A percentile compares a stretch with the other conserved stretches of the same genome.
phyloP scores from a whole-genome alignment of 495 filamentous ascomycete species.

The Podospora didyma region DNA sequence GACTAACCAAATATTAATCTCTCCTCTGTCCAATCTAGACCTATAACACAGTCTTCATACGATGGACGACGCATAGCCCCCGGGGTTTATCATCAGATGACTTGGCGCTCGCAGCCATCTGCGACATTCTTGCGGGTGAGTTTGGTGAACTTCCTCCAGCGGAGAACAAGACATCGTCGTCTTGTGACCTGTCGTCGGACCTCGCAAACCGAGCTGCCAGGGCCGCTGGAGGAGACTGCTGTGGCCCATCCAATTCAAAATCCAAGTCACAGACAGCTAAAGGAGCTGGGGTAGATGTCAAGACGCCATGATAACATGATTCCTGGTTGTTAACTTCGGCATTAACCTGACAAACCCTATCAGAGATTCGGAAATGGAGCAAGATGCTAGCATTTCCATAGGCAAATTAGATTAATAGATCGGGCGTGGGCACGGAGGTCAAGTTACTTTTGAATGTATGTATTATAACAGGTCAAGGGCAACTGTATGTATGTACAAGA shows the following conservation, averaged over 20 bases:
- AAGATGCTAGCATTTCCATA: too few relatives aligned
- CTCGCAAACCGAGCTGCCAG: slow-evolving; percentile 20
- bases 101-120: slow-evolving; percentile 58
- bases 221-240: too few relatives aligned
- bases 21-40: too few relatives aligned
- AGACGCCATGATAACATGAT: background rate
- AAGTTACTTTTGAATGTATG: too few relatives aligned
- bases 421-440: too few relatives aligned
- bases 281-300: background rate
- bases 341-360: too few relatives aligned
- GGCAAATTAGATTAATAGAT: too few relatives aligned
- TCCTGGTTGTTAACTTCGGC: background rate
- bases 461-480: background rate
- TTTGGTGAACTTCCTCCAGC: slow-evolving; percentile 49
- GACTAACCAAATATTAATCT: slow-evolving; percentile 6
- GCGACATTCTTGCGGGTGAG: slow-evolving; percentile 54
- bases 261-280: background rate
- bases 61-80: slow-evolving; percentile 74
- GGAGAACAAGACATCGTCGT: too few relatives aligned
- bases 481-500: background rate
- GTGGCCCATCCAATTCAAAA: too few relatives aligned
- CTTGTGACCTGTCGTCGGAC: too few relatives aligned
- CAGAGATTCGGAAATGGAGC: too few relatives aligned
- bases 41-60: slow-evolving; percentile 57
- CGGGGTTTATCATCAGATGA: slow-evolving; percentile 68